Evolutionary conservation across 2,329 filamentous ascomycete genomes (phyloP).

Genomic region (Botrytis squamosa): DNA sequence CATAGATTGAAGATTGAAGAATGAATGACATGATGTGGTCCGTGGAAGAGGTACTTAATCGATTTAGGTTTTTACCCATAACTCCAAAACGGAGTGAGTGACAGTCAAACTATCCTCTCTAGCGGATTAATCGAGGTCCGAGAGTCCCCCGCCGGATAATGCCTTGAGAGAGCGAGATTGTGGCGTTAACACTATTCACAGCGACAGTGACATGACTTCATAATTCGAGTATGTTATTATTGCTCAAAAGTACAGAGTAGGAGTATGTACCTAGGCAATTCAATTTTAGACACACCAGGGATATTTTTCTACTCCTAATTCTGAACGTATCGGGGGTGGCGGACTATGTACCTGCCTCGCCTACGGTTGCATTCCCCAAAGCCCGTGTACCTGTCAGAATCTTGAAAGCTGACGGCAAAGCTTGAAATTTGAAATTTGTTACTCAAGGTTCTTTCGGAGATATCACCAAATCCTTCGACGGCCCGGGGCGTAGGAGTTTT

Average conservation of each 20-base stretch:
- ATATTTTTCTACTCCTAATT: neutral
- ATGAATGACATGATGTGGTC: neutral
- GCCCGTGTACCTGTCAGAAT: neutral
- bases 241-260: neutral
- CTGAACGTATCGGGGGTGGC: neutral
- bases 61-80: neutral
- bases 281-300: neutral
- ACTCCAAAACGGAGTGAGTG: neutral
- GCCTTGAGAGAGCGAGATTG: neutral
- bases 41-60: neutral
- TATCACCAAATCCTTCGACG: neutral
- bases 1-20: neutral
- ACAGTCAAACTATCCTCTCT: neutral
- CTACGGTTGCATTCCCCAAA: neutral
- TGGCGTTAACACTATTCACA: neutral
- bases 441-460: neutral
- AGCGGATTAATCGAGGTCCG: slow-evolving; percentile 1
- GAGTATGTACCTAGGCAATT: neutral
- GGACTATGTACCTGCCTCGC: neutral
- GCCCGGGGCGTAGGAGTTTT: neutral
- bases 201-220: neutral
- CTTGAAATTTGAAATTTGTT: neutral
- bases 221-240: neutral
- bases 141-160: neutral
- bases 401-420: neutral